A percentile compares a stretch with the other conserved stretches of the same genome.
Evolutionary conservation across 2,329 filamentous ascomycete species (phyloP).

Genomic region (Penicillium freii): DNA sequence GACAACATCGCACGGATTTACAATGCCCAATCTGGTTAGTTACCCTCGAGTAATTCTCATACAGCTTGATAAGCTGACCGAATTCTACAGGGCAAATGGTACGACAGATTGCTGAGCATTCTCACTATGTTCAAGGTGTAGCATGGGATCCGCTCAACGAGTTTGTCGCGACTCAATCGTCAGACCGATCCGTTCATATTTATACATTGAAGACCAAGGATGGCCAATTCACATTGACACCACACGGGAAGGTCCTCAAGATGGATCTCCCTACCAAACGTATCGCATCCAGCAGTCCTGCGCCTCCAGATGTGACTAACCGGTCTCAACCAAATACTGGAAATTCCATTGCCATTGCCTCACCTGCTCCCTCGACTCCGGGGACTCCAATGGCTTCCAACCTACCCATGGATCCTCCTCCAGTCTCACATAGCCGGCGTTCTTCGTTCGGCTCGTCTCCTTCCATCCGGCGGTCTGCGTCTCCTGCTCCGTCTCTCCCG

Average conservation of each 20-base stretch:
- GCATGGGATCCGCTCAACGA: constrained; percentile 98
- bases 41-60: neutral
- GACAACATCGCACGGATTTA: constrained; percentile 98
- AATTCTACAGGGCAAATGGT: constrained; percentile 61
- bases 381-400: constrained; percentile 88
- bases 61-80: constrained; percentile 21
- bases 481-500: constrained; percentile 89
- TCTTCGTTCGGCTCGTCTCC: constrained; percentile 83
- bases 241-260: constrained; percentile 78
- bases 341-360: constrained; percentile 61
- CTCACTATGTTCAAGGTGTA: constrained; percentile 96
- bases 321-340: constrained; percentile 34
- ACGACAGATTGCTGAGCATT: constrained; percentile 93
- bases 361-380: constrained; percentile 84
- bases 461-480: constrained; percentile 80
- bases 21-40: constrained; percentile 81
- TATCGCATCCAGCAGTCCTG: constrained; percentile 88
- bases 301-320: constrained; percentile 70
- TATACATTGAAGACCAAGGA: constrained; percentile 96
- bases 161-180: constrained; percentile 96
- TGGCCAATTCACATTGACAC: constrained; percentile 81
- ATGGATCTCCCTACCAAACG: constrained; percentile 90
- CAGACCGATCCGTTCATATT: constrained; percentile 95
- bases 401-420: constrained; percentile 93
- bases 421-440: constrained; percentile 85